Evolutionary conservation across 441 rosid species (phyloP).

Genomic region (Eutrema salsugineum): DNA sequence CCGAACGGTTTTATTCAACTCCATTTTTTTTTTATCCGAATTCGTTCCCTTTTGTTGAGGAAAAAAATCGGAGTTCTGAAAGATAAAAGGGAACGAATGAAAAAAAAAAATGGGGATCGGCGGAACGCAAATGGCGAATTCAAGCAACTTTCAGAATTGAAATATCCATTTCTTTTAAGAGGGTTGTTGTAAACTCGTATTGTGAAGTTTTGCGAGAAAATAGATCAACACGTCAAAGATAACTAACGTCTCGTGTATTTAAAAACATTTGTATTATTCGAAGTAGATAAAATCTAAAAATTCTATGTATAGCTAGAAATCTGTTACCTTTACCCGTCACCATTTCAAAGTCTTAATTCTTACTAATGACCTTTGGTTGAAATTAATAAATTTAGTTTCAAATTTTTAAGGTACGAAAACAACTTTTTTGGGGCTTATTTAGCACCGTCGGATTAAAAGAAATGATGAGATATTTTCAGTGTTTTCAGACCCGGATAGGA

Average conservation of each 20-base stretch:
- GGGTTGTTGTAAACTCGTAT: no score
- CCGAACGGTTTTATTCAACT: background rate
- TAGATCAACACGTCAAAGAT: conserved; percentile 20
- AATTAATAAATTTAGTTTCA: no score
- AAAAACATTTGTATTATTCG: no score
- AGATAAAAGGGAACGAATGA: background rate
- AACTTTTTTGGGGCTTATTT: no score
- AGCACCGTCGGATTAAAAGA: no score
- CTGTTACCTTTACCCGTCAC: background rate
- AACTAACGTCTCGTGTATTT: background rate
- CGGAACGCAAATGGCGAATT: conserved; percentile 21
- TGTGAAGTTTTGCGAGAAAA: conserved; percentile 24
- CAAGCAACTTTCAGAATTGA: background rate
- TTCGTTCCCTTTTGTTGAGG: background rate
- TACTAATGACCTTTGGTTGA: background rate
- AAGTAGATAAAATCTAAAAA: background rate
- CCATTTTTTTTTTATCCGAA: conserved; percentile 1
- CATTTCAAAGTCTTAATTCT: background rate
- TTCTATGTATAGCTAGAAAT: background rate
- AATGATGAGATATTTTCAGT: no score
- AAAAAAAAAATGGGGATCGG: background rate
- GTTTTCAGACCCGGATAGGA: no score
- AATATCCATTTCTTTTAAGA: background rate
- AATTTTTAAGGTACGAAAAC: no score
- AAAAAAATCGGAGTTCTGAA: background rate